A percentile compares a stretch with the other conserved stretches of the same genome.
Conservation (phyloP, 305 asterid species). For the Lippia alba region DNA sequence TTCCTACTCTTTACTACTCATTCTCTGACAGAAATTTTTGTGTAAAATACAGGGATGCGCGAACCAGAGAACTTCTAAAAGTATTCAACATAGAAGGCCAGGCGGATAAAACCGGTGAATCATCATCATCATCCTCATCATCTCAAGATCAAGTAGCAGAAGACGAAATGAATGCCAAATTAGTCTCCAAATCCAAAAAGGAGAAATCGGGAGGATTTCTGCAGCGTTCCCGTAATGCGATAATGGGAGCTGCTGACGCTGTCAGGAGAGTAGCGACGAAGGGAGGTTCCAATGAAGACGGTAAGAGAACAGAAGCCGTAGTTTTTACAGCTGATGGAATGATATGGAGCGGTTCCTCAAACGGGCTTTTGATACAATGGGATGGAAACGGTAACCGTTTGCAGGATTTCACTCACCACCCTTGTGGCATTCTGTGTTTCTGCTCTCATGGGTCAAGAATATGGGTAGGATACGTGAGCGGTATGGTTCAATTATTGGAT, state of each 20-base stretch:
- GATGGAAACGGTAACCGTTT: slow-evolving; percentile 87
- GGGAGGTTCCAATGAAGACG: slow-evolving; percentile 74
- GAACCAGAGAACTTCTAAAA: slow-evolving; percentile 84
- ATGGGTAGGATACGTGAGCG: slow-evolving; percentile 91
- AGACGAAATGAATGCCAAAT: slow-evolving; percentile 75
- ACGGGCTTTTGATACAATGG: slow-evolving; percentile 86
- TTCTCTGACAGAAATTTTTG: slow-evolving; percentile 32
- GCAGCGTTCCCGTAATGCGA: slow-evolving; percentile 89
- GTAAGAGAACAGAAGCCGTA: slow-evolving; percentile 77
- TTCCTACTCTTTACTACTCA: neutral
- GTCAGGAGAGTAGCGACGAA: slow-evolving; percentile 86
- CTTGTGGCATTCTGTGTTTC: slow-evolving; percentile 76
- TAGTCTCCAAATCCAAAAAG: slow-evolving; percentile 75
- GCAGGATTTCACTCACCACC: slow-evolving; percentile 77
- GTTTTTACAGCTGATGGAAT: slow-evolving; percentile 76
- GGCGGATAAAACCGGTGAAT: slow-evolving; percentile 71
- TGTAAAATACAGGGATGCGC: slow-evolving; percentile 79
- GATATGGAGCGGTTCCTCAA: slow-evolving; percentile 91
- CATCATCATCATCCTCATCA: slow-evolving; percentile 52
- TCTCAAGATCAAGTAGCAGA: slow-evolving; percentile 71
- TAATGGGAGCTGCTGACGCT: slow-evolving; percentile 96
- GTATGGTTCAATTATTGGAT: slow-evolving; percentile 78
- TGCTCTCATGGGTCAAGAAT: slow-evolving; percentile 72
- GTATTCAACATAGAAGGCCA: slow-evolving; percentile 90
- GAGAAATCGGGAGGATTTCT: slow-evolving; percentile 81